Percentiles rank a stretch among this genome's conserved stretches.
phyloP scores from a whole-genome alignment of 2,329 filamentous ascomycete species.

The Penicillium paneum region DNA sequence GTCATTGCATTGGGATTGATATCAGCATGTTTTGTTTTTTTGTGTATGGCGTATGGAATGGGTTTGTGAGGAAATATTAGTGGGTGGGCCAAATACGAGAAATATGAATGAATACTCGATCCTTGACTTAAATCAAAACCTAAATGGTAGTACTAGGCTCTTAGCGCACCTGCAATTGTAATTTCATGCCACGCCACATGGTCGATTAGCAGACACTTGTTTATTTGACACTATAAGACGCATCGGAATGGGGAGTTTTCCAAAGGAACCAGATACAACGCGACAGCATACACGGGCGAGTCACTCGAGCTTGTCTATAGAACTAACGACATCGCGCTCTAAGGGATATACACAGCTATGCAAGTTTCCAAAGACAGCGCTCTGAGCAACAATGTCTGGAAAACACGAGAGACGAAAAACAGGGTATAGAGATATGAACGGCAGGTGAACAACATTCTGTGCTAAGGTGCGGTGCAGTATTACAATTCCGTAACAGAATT shows the following conservation, averaged over 20 bases:
- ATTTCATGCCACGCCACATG: not conserved
- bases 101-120: conserved; percentile 8
- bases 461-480: conserved; percentile 21
- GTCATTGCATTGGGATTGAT: conserved; percentile 26
- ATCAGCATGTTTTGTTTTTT: conserved; percentile 18
- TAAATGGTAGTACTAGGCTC: not conserved
- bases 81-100: conserved; percentile 10
- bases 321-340: not conserved
- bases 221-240: not conserved
- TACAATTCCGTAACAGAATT: conserved; percentile 18
- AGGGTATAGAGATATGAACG: conserved; percentile 11
- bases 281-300: not conserved
- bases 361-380: not conserved
- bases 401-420: not conserved
- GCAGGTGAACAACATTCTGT: not conserved
- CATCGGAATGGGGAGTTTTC: not conserved
- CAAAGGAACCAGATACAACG: not conserved
- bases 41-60: conserved; percentile 24
- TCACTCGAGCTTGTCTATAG: not conserved
- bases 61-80: conserved; percentile 8
- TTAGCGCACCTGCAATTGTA: not conserved
- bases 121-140: not conserved
- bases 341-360: not conserved
- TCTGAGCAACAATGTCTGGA: not conserved
- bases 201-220: not conserved